phyloP scores from a whole-genome alignment of 2,329 filamentous ascomycete species.

The Aspergillus neoniger region DNA sequence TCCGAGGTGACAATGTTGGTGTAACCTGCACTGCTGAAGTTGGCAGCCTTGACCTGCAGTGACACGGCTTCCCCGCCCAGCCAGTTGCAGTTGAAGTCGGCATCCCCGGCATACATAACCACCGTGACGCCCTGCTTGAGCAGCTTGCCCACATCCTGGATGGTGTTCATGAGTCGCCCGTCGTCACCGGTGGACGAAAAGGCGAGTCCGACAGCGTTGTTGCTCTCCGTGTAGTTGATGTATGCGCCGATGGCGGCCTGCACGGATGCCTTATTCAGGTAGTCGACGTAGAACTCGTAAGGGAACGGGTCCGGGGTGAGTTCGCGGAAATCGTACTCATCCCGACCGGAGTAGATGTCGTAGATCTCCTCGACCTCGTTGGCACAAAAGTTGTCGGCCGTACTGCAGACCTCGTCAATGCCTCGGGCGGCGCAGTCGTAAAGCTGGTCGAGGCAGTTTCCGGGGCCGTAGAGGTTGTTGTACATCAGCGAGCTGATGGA shows the following conservation, averaged over 20 bases:
- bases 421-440: conserved; percentile 11
- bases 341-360: conserved; percentile 9
- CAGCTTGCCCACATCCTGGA: conserved; percentile 2
- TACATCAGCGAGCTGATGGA: conserved; percentile 11
- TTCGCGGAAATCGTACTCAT: conserved; percentile 12
- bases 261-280: conserved; percentile 5
- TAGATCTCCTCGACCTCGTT: conserved; percentile 5
- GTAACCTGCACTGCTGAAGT: conserved; percentile 6
- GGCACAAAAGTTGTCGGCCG: conserved; percentile 6
- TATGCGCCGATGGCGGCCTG: conserved; percentile 10
- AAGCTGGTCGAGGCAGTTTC: conserved; percentile 10
- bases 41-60: background rate
- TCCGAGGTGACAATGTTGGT: conserved; percentile 10
- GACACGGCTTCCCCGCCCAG: conserved; percentile 11
- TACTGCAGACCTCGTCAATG: conserved; percentile 7
- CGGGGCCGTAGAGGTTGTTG: conserved; percentile 10
- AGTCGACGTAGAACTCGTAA: conserved; percentile 11
- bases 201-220: conserved; percentile 7
- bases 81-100: conserved; percentile 15
- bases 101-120: conserved; percentile 10
- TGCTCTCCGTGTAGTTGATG: conserved; percentile 11
- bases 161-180: conserved; percentile 10
- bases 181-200: conserved; percentile 12
- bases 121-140: conserved; percentile 8
- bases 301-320: conserved; percentile 11